Percentiles rank a stretch among this genome's conserved stretches.
Evolutionary conservation across 345 rosid genomes (phyloP).

Genomic region (Citrus cavaleriei): DNA sequence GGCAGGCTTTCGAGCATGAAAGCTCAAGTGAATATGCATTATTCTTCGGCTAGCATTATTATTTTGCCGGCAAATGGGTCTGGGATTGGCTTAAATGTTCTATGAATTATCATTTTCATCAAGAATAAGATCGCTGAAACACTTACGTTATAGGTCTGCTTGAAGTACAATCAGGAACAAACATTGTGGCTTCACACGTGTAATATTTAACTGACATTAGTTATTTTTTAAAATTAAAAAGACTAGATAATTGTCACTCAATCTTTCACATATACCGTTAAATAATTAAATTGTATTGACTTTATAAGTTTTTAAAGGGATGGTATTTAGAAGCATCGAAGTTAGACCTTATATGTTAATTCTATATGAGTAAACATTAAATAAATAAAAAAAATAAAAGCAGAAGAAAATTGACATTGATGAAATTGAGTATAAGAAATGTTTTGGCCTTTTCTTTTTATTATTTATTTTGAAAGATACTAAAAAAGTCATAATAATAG

Average conservation of each 20-base stretch:
- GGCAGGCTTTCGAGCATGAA: neutral
- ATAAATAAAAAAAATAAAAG: neutral
- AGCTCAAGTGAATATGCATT: neutral
- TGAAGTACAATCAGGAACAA: neutral
- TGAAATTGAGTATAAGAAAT: neutral
- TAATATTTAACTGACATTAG: neutral
- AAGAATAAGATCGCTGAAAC: neutral
- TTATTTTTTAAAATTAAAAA: too few species aligned
- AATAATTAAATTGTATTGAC: too few species aligned
- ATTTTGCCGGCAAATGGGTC: constrained; percentile 1
- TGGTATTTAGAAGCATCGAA: too few species aligned
- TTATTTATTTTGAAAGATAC: too few species aligned
- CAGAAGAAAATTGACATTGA: neutral
- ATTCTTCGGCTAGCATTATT: neutral
- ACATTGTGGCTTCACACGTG: neutral
- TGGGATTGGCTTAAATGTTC: neutral
- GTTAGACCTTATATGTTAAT: too few species aligned
- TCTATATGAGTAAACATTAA: too few species aligned
- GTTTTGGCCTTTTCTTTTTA: neutral
- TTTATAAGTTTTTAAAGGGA: too few species aligned
- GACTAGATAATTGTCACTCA: too few species aligned
- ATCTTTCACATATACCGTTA: too few species aligned
- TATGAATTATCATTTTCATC: neutral
- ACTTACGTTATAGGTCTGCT: neutral
- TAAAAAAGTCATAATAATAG: too few species aligned